A percentile compares a stretch with the other conserved stretches of the same genome.
These are phyloP conservation scores for Salix suchowensis DNA, from an alignment of 345 rosid genomes.

Conservation along the genomic window DNA sequence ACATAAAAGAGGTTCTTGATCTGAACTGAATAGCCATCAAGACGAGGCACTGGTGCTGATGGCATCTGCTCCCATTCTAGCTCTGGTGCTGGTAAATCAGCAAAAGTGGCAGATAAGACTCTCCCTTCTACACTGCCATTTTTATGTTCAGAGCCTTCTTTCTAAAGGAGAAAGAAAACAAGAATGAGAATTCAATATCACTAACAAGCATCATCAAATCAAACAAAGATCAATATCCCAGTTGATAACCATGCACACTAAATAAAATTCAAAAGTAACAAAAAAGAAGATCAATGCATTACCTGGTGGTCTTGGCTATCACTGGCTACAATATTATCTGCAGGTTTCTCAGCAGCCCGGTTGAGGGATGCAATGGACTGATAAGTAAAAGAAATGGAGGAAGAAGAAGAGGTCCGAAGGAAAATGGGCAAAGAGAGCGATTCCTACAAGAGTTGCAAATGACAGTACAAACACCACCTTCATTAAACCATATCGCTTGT, in stretches of 20 bases:
- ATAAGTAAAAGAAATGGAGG: conserved; percentile 28
- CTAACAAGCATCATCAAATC: background rate
- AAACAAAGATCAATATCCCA: background rate
- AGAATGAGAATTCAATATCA: background rate
- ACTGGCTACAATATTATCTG: conserved; percentile 22
- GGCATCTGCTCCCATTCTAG: conserved; percentile 73
- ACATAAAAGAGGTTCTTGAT: conserved; percentile 63
- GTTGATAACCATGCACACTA: too few relatives aligned
- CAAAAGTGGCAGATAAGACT: conserved; percentile 55
- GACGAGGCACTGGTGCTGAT: conserved; percentile 84
- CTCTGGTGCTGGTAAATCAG: conserved; percentile 71
- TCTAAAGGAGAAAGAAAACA: conserved; percentile 19
- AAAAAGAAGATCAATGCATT: background rate
- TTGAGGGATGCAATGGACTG: conserved; percentile 28
- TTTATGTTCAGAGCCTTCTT: conserved; percentile 15
- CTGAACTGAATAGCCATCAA: conserved; percentile 73
- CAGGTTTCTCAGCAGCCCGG: conserved; percentile 37
- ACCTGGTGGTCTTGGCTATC: conserved; percentile 25
- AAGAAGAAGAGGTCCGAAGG: conserved; percentile 41
- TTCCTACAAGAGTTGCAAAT: conserved; percentile 34
- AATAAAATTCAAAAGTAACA: background rate
- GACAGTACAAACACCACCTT: conserved; percentile 30
- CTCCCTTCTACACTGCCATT: conserved; percentile 16
- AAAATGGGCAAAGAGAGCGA: conserved; percentile 37
- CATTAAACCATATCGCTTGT: conserved; percentile 23